Conservation (phyloP, 495 filamentous ascomycete genomes). For the Rusavskia elegans region DNA sequence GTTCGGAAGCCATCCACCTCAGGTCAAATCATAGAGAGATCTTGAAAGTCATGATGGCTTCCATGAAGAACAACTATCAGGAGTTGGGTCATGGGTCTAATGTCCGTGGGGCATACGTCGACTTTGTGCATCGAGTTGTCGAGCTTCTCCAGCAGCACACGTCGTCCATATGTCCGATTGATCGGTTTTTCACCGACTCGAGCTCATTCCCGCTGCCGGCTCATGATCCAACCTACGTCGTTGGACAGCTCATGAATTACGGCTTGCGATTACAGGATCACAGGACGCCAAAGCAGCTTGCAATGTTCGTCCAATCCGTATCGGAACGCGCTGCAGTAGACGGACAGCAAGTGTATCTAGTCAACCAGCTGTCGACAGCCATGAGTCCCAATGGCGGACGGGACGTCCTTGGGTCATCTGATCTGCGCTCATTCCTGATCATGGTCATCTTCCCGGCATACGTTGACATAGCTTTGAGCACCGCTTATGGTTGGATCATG, state of each 20-base stretch:
- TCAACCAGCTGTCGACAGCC: slow-evolving; percentile 39
- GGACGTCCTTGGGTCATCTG: slow-evolving; percentile 26
- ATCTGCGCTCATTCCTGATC: slow-evolving; percentile 40
- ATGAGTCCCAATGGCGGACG: slow-evolving; percentile 35
- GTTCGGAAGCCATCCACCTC: slow-evolving; percentile 17
- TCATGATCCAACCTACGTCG: slow-evolving; percentile 51
- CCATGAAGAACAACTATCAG: slow-evolving; percentile 55
- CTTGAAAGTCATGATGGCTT: slow-evolving; percentile 40
- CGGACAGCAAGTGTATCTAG: slow-evolving; percentile 41
- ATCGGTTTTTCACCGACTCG: slow-evolving; percentile 53
- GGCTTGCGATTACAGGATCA: slow-evolving; percentile 37
- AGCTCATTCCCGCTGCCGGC: slow-evolving; percentile 48
- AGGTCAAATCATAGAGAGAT: slow-evolving; percentile 39
- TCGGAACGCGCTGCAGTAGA: slow-evolving; percentile 47
- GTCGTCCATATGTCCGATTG: slow-evolving; percentile 42
- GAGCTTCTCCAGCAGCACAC: slow-evolving; percentile 50
- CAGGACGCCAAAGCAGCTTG: slow-evolving; percentile 39
- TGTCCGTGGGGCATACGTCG: slow-evolving; percentile 41
- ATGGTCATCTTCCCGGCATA: slow-evolving; percentile 51
- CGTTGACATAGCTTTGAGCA: slow-evolving; percentile 32
- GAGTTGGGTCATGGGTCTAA: slow-evolving; percentile 31
- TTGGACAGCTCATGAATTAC: slow-evolving; percentile 49
- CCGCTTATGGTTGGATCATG: slow-evolving; percentile 41
- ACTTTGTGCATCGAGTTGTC: slow-evolving; percentile 50
- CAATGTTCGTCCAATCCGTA: slow-evolving; percentile 46